Conservation (phyloP, 2,329 filamentous ascomycete genomes). For the Cordyceps tenuipes region DNA sequence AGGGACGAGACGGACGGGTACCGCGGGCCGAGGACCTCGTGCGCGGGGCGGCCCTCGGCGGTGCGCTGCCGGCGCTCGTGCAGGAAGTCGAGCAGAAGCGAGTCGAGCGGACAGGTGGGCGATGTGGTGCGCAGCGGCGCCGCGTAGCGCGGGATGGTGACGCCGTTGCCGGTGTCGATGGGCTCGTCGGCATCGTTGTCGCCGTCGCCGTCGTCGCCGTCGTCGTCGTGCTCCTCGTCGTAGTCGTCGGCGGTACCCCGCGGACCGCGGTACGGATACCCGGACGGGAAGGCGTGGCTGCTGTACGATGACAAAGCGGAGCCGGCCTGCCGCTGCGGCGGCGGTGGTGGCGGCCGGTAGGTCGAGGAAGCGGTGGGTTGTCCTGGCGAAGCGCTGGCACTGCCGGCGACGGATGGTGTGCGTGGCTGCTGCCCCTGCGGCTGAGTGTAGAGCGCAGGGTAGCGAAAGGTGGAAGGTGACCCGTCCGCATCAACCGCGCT, state of each 20-base stretch:
- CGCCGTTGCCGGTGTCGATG: not conserved
- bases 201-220: not conserved
- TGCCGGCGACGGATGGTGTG: not conserved
- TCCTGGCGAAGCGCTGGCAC: not conserved
- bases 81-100: constrained; percentile 72
- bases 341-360: not conserved
- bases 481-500: constrained; percentile 36
- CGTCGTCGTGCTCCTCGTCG: not conserved
- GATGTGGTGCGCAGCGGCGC: constrained; percentile 48
- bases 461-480: constrained; percentile 15
- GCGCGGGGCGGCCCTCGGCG: constrained; percentile 53
- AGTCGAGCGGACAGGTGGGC: constrained; percentile 70
- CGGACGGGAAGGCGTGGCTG: not conserved
- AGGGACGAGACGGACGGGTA: constrained; percentile 76
- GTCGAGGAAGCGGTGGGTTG: not conserved
- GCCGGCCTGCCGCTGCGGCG: no score
- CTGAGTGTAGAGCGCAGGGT: not conserved
- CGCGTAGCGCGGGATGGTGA: constrained; percentile 18
- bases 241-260: not conserved
- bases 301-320: not conserved
- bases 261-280: not conserved
- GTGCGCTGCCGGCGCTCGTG: constrained; percentile 58
- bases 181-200: constrained; percentile 5
- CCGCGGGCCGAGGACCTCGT: constrained; percentile 63
- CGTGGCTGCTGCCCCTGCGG: not conserved